phyloP scores from a whole-genome alignment of 805 yeast genomes.

The Metschnikowia santaceciliae region DNA sequence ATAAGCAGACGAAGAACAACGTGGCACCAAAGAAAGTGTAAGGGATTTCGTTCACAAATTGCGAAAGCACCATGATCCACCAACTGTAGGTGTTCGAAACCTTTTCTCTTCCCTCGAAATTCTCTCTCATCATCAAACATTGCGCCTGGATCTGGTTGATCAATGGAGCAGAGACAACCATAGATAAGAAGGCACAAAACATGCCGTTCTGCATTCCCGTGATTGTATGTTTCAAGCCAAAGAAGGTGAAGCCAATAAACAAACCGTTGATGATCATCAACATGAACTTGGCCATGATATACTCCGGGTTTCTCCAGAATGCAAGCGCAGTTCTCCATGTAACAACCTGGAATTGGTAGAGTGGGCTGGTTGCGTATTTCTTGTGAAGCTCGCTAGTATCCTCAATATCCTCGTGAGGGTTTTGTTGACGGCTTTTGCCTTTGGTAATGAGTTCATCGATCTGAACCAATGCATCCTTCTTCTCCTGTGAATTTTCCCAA shows the following conservation, averaged over 20 bases:
- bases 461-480: slow-evolving; percentile 4
- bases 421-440: slow-evolving; percentile 4
- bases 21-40: slow-evolving; percentile 37
- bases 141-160: slow-evolving; percentile 61
- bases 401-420: slow-evolving; percentile 1
- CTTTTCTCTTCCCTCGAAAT: slow-evolving; percentile 67
- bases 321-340: slow-evolving; percentile 10
- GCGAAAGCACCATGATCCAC: slow-evolving; percentile 54
- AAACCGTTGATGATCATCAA: slow-evolving; percentile 36
- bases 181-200: slow-evolving; percentile 50
- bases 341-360: slow-evolving; percentile 9
- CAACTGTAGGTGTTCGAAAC: slow-evolving; percentile 73
- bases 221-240: slow-evolving; percentile 17
- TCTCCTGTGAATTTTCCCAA: slow-evolving; percentile 14
- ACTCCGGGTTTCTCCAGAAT: slow-evolving; percentile 18
- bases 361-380: slow-evolving; percentile 10
- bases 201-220: slow-evolving; percentile 36
- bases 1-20: slow-evolving; percentile 35
- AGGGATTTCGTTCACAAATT: slow-evolving; percentile 57
- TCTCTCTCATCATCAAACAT: slow-evolving; percentile 54
- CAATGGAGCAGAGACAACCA: slow-evolving; percentile 54
- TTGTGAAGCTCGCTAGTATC: slow-evolving; percentile 6
- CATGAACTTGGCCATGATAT: slow-evolving; percentile 15
- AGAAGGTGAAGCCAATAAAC: slow-evolving; percentile 40
- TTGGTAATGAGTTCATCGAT: slow-evolving; percentile 10